Percentiles rank a stretch among this genome's conserved stretches.
Conservation (phyloP, 345 rosid genomes). For the Corymbia maculata region DNA sequence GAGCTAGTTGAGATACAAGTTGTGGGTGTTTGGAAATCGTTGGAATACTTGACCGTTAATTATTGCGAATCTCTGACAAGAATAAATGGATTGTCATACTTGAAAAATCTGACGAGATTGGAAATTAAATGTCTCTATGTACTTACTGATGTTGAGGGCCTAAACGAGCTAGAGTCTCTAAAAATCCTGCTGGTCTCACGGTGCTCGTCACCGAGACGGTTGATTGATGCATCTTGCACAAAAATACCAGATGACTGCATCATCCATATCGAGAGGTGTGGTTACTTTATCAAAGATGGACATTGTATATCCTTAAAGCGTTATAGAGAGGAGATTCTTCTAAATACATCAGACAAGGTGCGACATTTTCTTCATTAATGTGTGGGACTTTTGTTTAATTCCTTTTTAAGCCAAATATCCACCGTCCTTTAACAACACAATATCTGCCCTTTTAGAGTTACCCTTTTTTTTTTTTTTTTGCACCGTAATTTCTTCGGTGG, state of each 20-base stretch:
- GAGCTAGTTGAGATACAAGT: neutral
- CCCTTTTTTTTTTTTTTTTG: neutral
- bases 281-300: neutral
- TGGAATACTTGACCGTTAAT: rapidly evolving
- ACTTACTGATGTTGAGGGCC: neutral
- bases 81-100: neutral
- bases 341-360: neutral
- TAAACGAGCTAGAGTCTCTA: neutral
- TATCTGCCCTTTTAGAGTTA: neutral
- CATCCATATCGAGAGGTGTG: neutral
- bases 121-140: rapidly evolving
- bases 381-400: too few species aligned
- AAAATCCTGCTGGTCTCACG: neutral
- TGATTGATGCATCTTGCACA: neutral
- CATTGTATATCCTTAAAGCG: rapidly evolving
- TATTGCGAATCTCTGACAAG: neutral
- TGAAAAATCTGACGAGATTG: neutral
- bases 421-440: neutral
- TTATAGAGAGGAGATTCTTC: neutral
- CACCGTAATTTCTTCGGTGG: neutral
- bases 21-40: neutral
- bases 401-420: too few species aligned
- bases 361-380: too few species aligned
- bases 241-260: neutral
- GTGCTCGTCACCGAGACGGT: neutral